Percentiles rank a stretch among this genome's conserved stretches.
Conservation (phyloP, 306 rosid species). For the Dryas drummondii region DNA sequence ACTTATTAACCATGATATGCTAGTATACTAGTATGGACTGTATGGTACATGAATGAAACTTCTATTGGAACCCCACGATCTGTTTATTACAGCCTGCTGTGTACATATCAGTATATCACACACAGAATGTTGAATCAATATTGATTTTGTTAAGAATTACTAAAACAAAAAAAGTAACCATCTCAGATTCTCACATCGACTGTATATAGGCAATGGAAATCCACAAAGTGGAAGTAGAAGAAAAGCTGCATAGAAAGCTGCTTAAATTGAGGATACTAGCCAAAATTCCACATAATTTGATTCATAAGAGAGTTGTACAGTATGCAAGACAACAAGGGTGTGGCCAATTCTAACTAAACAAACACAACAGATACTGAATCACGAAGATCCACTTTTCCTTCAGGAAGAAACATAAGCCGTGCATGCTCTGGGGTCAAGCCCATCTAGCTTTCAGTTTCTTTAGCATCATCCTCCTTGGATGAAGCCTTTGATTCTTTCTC, state of each 20-base stretch:
- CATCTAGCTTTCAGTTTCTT: constrained; percentile 42
- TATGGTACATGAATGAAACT: background rate
- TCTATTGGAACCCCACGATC: background rate
- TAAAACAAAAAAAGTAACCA: background rate
- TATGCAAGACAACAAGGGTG: constrained; percentile 28
- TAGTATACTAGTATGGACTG: too few relatives aligned
- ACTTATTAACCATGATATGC: too few relatives aligned
- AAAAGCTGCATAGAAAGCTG: background rate
- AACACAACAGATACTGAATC: background rate
- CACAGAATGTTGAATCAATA: too few relatives aligned
- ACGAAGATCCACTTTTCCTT: constrained; percentile 8
- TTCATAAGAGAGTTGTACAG: constrained; percentile 12
- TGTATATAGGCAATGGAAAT: background rate
- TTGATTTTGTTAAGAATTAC: background rate
- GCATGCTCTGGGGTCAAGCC: constrained; percentile 16
- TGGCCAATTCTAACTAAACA: constrained; percentile 21
- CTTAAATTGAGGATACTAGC: constrained; percentile 12
- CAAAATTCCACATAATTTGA: constrained; percentile 29
- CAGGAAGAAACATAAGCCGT: constrained; percentile 26
- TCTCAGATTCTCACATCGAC: background rate
- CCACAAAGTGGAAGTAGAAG: background rate
- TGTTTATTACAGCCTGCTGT: too few relatives aligned
- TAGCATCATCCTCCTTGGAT: constrained; percentile 29
- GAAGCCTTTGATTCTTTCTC: constrained; percentile 22
- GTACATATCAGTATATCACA: too few relatives aligned